These are phyloP conservation scores for Thelonectria blattea DNA, from an alignment of 2,329 filamentous ascomycete genomes.

Conservation along the genomic window DNA sequence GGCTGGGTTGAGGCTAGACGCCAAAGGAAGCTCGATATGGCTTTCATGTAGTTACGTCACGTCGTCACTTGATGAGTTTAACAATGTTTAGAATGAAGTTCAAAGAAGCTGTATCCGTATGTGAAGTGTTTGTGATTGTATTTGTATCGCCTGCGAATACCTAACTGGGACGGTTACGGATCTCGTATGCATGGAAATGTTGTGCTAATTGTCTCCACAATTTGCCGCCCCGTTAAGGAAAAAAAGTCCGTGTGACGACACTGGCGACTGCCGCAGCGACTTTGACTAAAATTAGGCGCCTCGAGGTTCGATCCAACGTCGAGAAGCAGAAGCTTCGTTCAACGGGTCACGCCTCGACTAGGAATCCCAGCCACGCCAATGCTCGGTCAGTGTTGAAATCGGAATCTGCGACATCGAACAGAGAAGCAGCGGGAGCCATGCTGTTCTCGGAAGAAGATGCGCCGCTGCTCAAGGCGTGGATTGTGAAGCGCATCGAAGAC, in stretches of 20 bases:
- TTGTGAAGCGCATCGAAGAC: constrained; percentile 77
- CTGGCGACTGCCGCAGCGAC: background rate
- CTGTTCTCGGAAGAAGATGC: constrained; percentile 68
- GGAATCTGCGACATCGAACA: background rate
- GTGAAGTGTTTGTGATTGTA: too few species aligned
- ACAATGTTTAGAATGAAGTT: constrained; percentile 44
- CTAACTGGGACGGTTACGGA: too few species aligned
- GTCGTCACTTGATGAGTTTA: constrained; percentile 50
- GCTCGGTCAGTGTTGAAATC: constrained; percentile 7
- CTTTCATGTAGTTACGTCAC: constrained; percentile 53
- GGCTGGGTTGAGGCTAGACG: constrained; percentile 47
- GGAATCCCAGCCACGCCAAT: background rate
- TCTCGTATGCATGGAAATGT: too few species aligned
- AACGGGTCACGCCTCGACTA: background rate
- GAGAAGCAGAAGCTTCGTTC: constrained; percentile 11
- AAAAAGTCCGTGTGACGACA: constrained; percentile 29
- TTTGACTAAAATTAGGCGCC: constrained; percentile 27
- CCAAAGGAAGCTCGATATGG: constrained; percentile 46
- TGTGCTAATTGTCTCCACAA: background rate
- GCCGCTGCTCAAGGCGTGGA: constrained; percentile 74
- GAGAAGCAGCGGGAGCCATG: constrained; percentile 48
- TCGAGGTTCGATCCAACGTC: constrained; percentile 21
- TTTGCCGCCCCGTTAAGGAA: background rate
- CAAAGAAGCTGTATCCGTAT: constrained; percentile 9
- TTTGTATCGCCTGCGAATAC: too few species aligned